phyloP scores from a whole-genome alignment of 306 rosid species.

The Fragaria nilgerrensis region DNA sequence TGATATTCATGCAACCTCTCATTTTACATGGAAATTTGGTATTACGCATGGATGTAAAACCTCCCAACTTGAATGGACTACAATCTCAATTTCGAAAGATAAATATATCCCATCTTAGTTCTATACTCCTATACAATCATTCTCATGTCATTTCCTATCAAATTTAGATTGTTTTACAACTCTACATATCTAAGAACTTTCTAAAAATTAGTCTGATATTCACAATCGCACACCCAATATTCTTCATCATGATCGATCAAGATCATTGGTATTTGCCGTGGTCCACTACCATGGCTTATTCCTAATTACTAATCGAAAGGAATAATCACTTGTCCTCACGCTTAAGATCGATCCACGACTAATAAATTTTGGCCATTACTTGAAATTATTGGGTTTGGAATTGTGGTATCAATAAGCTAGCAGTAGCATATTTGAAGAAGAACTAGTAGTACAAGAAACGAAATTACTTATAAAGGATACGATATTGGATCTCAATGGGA shows the following conservation, averaged over 20 bases:
- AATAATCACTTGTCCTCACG: not conserved
- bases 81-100: too few species aligned
- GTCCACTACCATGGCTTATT: not conserved
- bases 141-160: not conserved
- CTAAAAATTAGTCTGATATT: not conserved
- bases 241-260: not conserved
- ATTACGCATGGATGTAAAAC: not conserved
- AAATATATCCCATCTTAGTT: too few species aligned
- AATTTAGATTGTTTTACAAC: not conserved
- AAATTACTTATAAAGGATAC: not conserved
- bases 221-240: not conserved
- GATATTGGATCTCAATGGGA: not conserved
- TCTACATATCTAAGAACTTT: not conserved
- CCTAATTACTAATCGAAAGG: not conserved
- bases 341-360: not conserved
- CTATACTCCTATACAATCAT: not conserved
- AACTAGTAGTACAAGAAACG: not conserved
- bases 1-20: not conserved
- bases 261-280: not conserved
- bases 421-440: not conserved
- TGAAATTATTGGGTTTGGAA: not conserved
- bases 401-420: not conserved
- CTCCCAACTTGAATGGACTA: not conserved
- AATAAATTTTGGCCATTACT: not conserved
- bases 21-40: not conserved